Conservation (phyloP, 306 rosid genomes). For the Cucurbita argyrosperma region DNA sequence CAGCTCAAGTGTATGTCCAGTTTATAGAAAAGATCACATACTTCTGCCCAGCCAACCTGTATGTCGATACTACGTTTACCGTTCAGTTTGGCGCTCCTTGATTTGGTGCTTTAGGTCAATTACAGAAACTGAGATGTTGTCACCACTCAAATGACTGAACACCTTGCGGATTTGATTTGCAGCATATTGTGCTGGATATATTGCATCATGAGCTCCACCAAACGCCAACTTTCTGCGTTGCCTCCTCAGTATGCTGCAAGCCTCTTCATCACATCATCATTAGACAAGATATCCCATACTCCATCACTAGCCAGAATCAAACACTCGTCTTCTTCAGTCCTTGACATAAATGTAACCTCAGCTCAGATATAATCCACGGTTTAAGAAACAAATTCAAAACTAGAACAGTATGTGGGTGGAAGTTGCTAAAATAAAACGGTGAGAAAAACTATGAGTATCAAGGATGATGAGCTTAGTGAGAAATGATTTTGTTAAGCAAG, state of each 20-base stretch:
- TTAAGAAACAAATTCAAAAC: conserved; percentile 5
- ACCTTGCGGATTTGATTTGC: conserved; percentile 1
- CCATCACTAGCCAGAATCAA: conserved; percentile 31
- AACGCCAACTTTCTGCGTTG: neutral
- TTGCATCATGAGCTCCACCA: neutral
- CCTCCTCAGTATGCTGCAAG: conserved; percentile 7
- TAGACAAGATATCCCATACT: conserved; percentile 26
- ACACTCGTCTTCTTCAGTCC: conserved; percentile 20
- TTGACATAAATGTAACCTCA: conserved; percentile 14
- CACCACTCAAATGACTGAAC: conserved; percentile 17
- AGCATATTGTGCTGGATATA: conserved; percentile 10
- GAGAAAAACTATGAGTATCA: neutral
- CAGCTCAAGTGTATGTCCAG: neutral
- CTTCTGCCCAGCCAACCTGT: conserved; percentile 2
- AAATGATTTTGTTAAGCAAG: neutral
- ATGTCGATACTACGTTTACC: neutral
- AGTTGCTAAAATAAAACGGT: neutral
- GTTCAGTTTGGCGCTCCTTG: neutral
- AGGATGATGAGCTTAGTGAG: neutral
- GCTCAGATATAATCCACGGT: conserved; percentile 15
- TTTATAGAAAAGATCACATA: neutral
- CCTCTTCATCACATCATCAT: conserved; percentile 10
- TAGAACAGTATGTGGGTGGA: neutral
- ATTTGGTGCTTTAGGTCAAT: conserved; percentile 18
- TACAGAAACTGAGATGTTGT: conserved; percentile 23